Percentiles rank a stretch among this genome's conserved stretches.
phyloP scores from a whole-genome alignment of 1,284 basidiomycete genomes.

The Macrocystidia cucumis region DNA sequence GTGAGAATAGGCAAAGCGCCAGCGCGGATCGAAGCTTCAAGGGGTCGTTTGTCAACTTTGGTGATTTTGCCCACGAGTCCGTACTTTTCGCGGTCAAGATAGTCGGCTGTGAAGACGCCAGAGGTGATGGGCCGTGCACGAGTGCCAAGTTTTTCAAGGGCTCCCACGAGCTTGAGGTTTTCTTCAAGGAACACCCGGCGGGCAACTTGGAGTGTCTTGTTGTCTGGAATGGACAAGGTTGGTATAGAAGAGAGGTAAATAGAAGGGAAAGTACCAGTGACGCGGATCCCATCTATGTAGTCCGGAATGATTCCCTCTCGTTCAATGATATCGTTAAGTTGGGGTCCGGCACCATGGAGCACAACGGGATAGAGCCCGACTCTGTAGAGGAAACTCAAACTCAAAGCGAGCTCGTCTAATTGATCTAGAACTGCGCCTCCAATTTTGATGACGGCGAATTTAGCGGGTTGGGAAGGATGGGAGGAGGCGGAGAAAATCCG shows the following conservation, averaged over 20 bases:
- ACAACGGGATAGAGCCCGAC: slow-evolving; percentile 93
- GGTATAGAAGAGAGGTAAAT: slow-evolving; percentile 3
- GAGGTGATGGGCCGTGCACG: slow-evolving; percentile 94
- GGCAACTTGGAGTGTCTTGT: slow-evolving; percentile 87
- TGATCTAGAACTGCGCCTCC: slow-evolving; percentile 91
- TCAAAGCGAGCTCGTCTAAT: slow-evolving; percentile 86
- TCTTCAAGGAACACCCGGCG: slow-evolving; percentile 95
- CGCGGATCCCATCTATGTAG: slow-evolving; percentile 93
- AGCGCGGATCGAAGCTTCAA: slow-evolving; percentile 91
- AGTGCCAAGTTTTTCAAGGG: slow-evolving; percentile 88
- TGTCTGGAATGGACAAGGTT: slow-evolving; percentile 40
- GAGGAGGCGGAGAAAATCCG: slow-evolving; percentile 91
- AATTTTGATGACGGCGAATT: slow-evolving; percentile 92
- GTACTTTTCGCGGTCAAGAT: slow-evolving; percentile 90
- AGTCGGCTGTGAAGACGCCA: slow-evolving; percentile 93
- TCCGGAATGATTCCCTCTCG: slow-evolving; percentile 86
- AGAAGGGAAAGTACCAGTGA: slow-evolving; percentile 60
- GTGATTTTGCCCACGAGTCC: slow-evolving; percentile 94
- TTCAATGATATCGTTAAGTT: slow-evolving; percentile 89
- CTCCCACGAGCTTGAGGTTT: slow-evolving; percentile 87
- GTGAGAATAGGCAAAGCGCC: slow-evolving; percentile 93
- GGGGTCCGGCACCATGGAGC: slow-evolving; percentile 92
- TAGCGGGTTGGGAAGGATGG: slow-evolving; percentile 76
- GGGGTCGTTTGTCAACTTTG: slow-evolving; percentile 86
- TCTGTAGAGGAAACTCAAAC: slow-evolving; percentile 88